These are phyloP conservation scores for Phalaenopsis hybrid DNA, from an alignment of 116 monocot species.

Conservation along the genomic window DNA sequence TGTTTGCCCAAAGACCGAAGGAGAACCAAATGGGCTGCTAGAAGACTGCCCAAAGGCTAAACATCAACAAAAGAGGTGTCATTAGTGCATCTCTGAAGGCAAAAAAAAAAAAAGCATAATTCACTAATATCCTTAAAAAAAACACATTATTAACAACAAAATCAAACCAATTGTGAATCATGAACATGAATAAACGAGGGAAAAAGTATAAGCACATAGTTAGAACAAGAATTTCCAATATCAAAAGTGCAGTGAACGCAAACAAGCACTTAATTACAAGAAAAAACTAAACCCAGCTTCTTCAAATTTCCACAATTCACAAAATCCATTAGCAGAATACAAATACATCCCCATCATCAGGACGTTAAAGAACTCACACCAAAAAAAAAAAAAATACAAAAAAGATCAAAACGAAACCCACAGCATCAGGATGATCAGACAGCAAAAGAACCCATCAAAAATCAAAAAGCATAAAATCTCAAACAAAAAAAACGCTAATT, in stretches of 20 bases:
- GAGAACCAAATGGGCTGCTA: slow-evolving; percentile 71
- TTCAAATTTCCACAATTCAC: background rate
- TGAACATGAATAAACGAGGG: background rate
- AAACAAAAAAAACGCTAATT: background rate
- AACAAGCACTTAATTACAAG: background rate
- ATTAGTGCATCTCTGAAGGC: background rate
- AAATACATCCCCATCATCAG: background rate
- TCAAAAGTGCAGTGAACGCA: background rate
- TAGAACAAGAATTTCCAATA: background rate
- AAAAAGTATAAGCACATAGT: background rate
- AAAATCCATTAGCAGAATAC: background rate
- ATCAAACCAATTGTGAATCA: background rate
- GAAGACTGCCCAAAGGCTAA: slow-evolving; percentile 91
- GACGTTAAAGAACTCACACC: background rate
- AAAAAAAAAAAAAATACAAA: background rate
- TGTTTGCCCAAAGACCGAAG: slow-evolving; percentile 68
- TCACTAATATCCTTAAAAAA: background rate
- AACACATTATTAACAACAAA: background rate
- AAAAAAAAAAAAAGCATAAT: background rate
- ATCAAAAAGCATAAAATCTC: background rate
- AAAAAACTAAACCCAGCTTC: background rate
- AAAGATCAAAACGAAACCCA: background rate
- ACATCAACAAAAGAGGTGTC: background rate
- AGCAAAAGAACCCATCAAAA: background rate
- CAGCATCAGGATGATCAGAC: background rate